Evolutionary conservation across 2,329 filamentous ascomycete species (phyloP).

Genomic region (Ceratocystis diversiconidia): DNA sequence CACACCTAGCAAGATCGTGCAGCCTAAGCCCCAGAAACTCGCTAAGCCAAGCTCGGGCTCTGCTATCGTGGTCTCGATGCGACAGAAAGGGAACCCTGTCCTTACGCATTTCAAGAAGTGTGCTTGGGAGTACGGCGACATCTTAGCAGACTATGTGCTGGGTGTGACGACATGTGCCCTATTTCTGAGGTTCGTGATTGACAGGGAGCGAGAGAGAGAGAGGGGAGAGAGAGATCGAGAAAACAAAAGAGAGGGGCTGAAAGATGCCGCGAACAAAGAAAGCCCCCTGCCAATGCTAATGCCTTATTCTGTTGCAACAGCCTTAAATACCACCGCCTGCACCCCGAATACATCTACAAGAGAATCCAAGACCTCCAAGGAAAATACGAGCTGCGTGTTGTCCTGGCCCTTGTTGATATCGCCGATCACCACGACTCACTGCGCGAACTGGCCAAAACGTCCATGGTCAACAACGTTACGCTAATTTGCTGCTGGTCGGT

Average conservation of each 20-base stretch:
- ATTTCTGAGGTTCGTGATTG: constrained; percentile 49
- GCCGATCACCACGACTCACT: constrained; percentile 82
- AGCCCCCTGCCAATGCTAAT: background rate
- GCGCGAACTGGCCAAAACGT: constrained; percentile 83
- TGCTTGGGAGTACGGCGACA: constrained; percentile 94
- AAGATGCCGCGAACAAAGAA: background rate
- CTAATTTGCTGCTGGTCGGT: constrained; percentile 89
- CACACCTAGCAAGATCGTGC: constrained; percentile 49
- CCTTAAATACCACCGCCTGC: constrained; percentile 90
- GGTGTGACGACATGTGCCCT: constrained; percentile 79
- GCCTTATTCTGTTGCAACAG: constrained; percentile 26
- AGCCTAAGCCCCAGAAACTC: constrained; percentile 79
- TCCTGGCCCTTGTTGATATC: constrained; percentile 89
- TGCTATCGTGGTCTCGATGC: constrained; percentile 75
- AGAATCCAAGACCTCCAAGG: constrained; percentile 73
- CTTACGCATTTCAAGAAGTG: constrained; percentile 67
- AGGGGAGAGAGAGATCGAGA: too few species aligned
- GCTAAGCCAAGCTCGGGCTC: constrained; percentile 51
- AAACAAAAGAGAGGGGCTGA: background rate
- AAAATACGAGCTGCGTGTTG: constrained; percentile 71
- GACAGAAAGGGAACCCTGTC: constrained; percentile 91
- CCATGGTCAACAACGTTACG: constrained; percentile 82
- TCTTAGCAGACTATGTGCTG: constrained; percentile 84
- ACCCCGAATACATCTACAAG: constrained; percentile 95
- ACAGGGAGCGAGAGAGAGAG: background rate